Conservation (phyloP, 179 eudicot genomes). For the Heliamphora pulchella region DNA sequence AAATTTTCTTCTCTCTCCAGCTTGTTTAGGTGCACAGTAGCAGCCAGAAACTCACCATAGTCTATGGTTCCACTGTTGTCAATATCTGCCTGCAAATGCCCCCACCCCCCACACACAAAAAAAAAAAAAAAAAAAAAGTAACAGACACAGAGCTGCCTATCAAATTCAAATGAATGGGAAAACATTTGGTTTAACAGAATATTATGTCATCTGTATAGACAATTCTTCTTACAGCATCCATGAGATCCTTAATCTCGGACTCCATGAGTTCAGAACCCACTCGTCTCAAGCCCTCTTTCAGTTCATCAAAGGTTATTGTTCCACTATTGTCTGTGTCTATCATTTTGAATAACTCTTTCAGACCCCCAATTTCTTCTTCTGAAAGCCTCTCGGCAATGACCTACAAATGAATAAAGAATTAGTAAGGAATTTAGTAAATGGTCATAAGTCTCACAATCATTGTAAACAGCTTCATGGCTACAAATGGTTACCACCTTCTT, state of each 20-base stretch:
- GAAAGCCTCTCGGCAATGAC: slow-evolving; percentile 79
- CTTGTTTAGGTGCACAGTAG: slow-evolving; percentile 88
- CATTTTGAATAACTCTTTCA: slow-evolving; percentile 57
- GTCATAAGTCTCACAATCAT: background rate
- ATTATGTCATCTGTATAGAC: background rate
- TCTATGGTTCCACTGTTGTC: slow-evolving; percentile 90
- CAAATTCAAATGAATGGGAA: background rate
- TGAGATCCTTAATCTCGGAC: slow-evolving; percentile 69
- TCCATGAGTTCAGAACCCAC: slow-evolving; percentile 75
- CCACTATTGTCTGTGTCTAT: slow-evolving; percentile 36
- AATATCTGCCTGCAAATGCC: slow-evolving; percentile 85
- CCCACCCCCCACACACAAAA: no score
- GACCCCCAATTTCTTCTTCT: slow-evolving; percentile 83
- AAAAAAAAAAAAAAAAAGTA: background rate
- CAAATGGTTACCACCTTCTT: background rate
- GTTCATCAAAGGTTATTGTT: slow-evolving; percentile 69
- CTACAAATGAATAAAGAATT: slow-evolving; percentile 25
- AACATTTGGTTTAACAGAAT: background rate
- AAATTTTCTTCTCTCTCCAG: slow-evolving; percentile 91
- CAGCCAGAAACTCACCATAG: slow-evolving; percentile 91
- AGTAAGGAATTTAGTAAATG: background rate
- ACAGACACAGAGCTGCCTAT: background rate
- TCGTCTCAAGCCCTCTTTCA: slow-evolving; percentile 54
- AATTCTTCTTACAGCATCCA: slow-evolving; percentile 63
- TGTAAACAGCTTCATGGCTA: background rate